Evolutionary conservation across 257 asterid genomes (phyloP).

Genomic region (Capsicum chinense): DNA sequence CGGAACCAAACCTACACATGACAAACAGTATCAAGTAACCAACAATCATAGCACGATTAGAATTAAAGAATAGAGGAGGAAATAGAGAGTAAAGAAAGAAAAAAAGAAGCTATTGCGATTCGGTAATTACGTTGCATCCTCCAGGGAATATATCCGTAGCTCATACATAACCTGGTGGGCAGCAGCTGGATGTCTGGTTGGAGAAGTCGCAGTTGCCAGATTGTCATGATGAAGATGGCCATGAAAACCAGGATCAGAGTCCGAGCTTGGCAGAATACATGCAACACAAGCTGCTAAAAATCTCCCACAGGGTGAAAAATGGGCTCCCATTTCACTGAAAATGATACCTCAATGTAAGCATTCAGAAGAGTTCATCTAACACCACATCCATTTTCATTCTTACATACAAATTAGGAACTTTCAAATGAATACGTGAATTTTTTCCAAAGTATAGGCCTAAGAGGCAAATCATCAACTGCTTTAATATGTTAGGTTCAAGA

Average conservation of each 20-base stretch:
- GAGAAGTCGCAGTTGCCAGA: conserved; percentile 80
- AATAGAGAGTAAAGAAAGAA: neutral
- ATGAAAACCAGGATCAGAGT: conserved; percentile 68
- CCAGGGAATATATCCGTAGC: conserved; percentile 92
- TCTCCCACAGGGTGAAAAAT: conserved; percentile 95
- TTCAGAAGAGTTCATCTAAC: conserved; percentile 16
- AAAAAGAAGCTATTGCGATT: neutral
- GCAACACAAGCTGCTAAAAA: conserved; percentile 97
- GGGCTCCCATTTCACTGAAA: conserved; percentile 95
- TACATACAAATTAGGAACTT: neutral
- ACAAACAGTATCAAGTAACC: conserved; percentile 27
- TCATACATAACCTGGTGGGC: conserved; percentile 92
- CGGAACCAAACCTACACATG: conserved; percentile 72
- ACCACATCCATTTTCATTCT: conserved; percentile 3
- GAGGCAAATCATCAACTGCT: conserved; percentile 19
- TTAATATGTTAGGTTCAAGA: conserved; percentile 14
- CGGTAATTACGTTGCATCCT: conserved; percentile 79
- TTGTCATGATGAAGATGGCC: conserved; percentile 69
- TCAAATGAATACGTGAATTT: neutral
- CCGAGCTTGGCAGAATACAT: conserved; percentile 79
- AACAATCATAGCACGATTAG: conserved; percentile 19
- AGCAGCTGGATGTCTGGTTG: conserved; percentile 92
- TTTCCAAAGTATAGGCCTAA: neutral
- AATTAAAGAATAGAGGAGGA: neutral
- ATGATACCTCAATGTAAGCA: conserved; percentile 21